Percentiles rank a stretch among this genome's conserved stretches.
Conservation (phyloP, 768 basidiomycete genomes). For the Auricularia cornea region DNA sequence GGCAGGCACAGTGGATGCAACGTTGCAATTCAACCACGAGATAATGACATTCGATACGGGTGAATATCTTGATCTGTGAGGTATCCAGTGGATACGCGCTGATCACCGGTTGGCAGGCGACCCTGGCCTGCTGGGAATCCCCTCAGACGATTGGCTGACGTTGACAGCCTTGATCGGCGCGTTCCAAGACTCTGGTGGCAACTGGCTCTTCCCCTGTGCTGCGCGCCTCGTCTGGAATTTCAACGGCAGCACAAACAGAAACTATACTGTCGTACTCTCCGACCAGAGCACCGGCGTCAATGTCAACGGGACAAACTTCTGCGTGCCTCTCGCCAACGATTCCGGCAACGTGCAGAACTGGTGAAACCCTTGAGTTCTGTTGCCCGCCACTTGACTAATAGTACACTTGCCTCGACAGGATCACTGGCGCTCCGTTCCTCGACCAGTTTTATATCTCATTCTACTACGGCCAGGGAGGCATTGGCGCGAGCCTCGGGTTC, state of each 20-base stretch:
- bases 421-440: slow-evolving; percentile 5
- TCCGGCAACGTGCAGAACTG: slow-evolving; percentile 4
- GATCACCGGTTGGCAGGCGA: background rate
- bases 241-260: background rate
- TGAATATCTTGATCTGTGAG: background rate
- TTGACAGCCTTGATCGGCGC: background rate
- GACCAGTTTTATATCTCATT: slow-evolving; percentile 3
- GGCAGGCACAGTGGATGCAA: background rate
- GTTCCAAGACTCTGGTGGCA: background rate
- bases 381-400: background rate
- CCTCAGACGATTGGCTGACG: slow-evolving; percentile 4
- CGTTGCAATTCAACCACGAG: slow-evolving; percentile 1
- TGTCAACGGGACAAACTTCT: background rate
- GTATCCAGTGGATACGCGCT: background rate
- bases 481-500: background rate
- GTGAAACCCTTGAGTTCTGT: background rate
- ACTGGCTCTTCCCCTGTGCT: slow-evolving; percentile 5
- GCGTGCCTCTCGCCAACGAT: slow-evolving; percentile 2
- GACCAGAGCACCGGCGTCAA: background rate
- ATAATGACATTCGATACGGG: slow-evolving; percentile 1
- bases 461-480: background rate
- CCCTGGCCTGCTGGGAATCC: background rate
- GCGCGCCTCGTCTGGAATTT: slow-evolving; percentile 5
- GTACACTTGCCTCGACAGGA: background rate
- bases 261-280: background rate